Evolutionary conservation across 768 basidiomycete species (phyloP).

Genomic region (Xanthoconium stramineum): DNA sequence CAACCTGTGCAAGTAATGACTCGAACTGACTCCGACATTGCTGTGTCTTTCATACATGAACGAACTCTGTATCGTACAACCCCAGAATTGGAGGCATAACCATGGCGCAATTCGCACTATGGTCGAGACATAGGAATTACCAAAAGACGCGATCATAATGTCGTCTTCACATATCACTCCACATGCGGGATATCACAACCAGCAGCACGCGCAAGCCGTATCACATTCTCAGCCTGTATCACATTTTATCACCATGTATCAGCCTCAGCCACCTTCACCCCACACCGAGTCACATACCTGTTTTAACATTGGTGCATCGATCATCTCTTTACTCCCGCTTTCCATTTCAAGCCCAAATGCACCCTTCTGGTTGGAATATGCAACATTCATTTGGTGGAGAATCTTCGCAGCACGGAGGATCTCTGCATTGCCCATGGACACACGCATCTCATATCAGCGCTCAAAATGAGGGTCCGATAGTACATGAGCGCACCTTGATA

Average conservation of each 20-base stretch:
- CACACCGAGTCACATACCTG: slow-evolving; percentile 37
- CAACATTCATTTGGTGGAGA: slow-evolving; percentile 57
- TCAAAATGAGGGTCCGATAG: too few species aligned
- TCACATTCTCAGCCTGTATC: slow-evolving; percentile 46
- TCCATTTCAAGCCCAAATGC: slow-evolving; percentile 70
- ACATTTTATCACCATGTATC: not conserved
- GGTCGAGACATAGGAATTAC: not conserved
- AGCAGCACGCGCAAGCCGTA: slow-evolving; percentile 52
- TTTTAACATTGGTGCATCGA: slow-evolving; percentile 89
- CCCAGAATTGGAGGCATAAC: too few species aligned
- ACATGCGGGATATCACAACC: slow-evolving; percentile 51
- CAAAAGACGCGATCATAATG: not conserved
- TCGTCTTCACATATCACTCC: slow-evolving; percentile 16
- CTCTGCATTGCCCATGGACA: slow-evolving; percentile 41
- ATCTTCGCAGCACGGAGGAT: slow-evolving; percentile 76
- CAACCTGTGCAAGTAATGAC: not conserved
- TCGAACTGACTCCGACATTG: not conserved
- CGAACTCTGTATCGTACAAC: not conserved
- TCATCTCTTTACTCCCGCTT: slow-evolving; percentile 68
- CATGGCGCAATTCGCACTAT: too few species aligned
- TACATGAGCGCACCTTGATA: slow-evolving; percentile 46
- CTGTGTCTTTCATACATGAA: not conserved
- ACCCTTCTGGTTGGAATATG: slow-evolving; percentile 52
- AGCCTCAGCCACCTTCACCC: not conserved
- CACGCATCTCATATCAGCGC: not conserved